Evolutionary conservation across 1,139 yeast genomes (phyloP), one percentile per base, ranked within the genome.

Genomic region (Yamadazyma blattariae): DNA sequence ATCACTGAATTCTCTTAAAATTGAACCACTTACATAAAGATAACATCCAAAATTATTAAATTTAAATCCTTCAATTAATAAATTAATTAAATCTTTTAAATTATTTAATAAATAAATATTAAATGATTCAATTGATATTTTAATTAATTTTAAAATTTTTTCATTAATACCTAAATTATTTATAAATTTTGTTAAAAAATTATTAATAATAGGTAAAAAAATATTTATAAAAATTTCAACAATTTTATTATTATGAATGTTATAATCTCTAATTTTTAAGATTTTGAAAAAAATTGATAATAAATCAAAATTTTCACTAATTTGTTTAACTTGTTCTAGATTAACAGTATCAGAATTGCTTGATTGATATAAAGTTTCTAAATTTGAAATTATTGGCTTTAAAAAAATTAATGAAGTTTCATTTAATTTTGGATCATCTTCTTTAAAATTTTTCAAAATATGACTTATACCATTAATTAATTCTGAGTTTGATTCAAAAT

Each of bases 401-500:
- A 88, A 70, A 52, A 92, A 84, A 64, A 78, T 75, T 26, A 59
- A 62, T 4, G 61, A 45, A 3, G 71, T 62, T 29, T 63, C 56
- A 45, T 60, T 62, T 41, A 61, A 46, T 25, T 46, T 43, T 13
- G 38, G 43, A 37, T 47, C 51, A 42, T 63, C 57, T 27, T 59
- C 70, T 4, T 41, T 38, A 22, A 66, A 82, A 34, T 82, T 79
- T 29, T 72, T 70, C 34, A 92, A 72, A 29, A 92, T 87, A 49
- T 88, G 88, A 8, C 95, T 92, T 45, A 94, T 72, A 23, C 98
- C 99, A 54, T 89, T 95, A 11, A 90, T 82, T 33, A 90, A 74
- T 53, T 89, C 96, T 51, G 79, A 79, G 34, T 82, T 68, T 1
- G 96, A 82, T 35, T 79, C 79, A 23, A 76, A 57, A 50, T 88